Base-by-base conservation (phyloP, 1,284 basidiomycete genomes). In the Ustilago nuda region DNA sequence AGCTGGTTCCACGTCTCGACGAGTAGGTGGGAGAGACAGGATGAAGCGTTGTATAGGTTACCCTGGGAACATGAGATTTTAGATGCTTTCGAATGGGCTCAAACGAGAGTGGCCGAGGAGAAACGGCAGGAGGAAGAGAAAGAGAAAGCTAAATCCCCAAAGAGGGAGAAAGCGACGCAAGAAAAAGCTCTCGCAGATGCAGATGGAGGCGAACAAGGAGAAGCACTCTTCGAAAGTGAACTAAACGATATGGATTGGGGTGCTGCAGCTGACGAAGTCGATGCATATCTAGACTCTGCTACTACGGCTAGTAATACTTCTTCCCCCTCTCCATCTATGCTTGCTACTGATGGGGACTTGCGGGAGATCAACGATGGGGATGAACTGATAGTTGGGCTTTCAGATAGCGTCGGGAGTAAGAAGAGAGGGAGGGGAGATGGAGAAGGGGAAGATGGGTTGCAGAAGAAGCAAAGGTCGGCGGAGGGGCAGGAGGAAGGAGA, bases 1-100 rank as follows among this genome's bases (percentile, higher is more conserved):
- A 88, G 90, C 9, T 98, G 95, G 95, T 92, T 98, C 81, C 91
- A 91, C 56, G 92, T 95, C 83, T 93, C 92, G 12, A 88, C 95
- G 59, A 91, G 92, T 17, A 87, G 91, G 37, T 98, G 95, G 95
- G 86, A 86, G 55, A 89, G 90, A 66, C 91, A 91, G 82, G 90
- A 91, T 75, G 94, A 95, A 86, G 87, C 86, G 0, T 88, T 88
- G 19, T 94, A 94, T 86, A 86, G 92, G 2, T 51, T 84, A 15
- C 66, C 73, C 2, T 59, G 43, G 7, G 43, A 46, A n/a, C 67
- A 68, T 12, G 48, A 27, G 13, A 50, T 6, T 13, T 17, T 30
- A 8, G 62, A 65, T 13, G 70, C 63, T n/a, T 41, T 60, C 27
- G 62, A 63, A 12, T 19, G 37, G 23, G 65, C 59, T 13, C 39